phyloP scores from a whole-genome alignment of 495 filamentous ascomycete species.

The Amphirosellinia nigrospora region DNA sequence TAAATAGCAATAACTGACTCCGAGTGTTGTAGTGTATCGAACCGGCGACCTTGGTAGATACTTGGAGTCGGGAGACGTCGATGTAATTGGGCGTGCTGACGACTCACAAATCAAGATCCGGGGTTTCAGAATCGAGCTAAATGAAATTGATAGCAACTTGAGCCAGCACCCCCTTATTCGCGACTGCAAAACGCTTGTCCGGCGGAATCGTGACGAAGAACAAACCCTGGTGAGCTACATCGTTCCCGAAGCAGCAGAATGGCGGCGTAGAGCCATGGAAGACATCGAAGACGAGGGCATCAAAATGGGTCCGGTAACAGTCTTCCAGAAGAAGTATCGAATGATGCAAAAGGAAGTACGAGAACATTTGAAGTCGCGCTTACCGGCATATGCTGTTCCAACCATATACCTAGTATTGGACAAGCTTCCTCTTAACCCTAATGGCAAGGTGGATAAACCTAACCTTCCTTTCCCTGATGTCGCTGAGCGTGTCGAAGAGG shows the following conservation, averaged over 20 bases:
- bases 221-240: conserved; percentile 89
- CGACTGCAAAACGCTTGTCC: conserved; percentile 86
- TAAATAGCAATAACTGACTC: no score
- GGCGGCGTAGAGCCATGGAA: conserved; percentile 56
- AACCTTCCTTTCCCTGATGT: conserved; percentile 90
- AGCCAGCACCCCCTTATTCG: conserved; percentile 77
- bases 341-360: conserved; percentile 76
- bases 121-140: conserved; percentile 93
- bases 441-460: conserved; percentile 92
- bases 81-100: conserved; percentile 80
- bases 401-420: conserved; percentile 76
- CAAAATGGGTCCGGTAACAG: conserved; percentile 50
- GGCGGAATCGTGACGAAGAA: conserved; percentile 90
- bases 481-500: conserved; percentile 51
- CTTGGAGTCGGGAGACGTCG: conserved; percentile 70
- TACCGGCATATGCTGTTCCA: conserved; percentile 84
- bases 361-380: conserved; percentile 73
- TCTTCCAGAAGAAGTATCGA: conserved; percentile 66
- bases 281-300: conserved; percentile 56
- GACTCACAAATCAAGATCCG: conserved; percentile 96
- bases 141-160: conserved; percentile 89
- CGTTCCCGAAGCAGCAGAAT: conserved; percentile 79
- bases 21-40: no score
- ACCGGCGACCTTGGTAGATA: conserved; percentile 84
- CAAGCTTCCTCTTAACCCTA: conserved; percentile 88